These are phyloP conservation scores for Corchorus capsularis DNA, from an alignment of 345 rosid genomes.

Conservation along the genomic window DNA sequence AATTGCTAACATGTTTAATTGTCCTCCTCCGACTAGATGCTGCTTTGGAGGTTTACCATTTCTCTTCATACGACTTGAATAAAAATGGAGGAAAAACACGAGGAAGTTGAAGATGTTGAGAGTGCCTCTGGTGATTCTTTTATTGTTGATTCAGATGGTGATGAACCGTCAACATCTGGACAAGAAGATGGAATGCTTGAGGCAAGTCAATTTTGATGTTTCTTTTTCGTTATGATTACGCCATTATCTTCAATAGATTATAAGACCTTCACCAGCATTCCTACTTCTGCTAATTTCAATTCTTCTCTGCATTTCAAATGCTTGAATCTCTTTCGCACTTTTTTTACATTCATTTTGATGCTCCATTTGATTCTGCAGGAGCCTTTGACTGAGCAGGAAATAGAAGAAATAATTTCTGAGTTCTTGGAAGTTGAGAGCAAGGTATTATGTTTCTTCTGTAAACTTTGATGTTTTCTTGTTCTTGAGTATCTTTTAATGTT, in stretches of 20 bases:
- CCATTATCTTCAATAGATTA: neutral
- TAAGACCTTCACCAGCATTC: neutral
- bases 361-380: slow-evolving; percentile 44
- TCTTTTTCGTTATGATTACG: neutral
- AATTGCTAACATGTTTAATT: slow-evolving; percentile 19
- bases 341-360: slow-evolving; percentile 1
- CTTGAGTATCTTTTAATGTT: slow-evolving; percentile 26
- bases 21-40: slow-evolving; percentile 15
- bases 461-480: slow-evolving; percentile 13
- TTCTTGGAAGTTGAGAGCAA: slow-evolving; percentile 87
- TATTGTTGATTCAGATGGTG: slow-evolving; percentile 55
- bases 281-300: neutral
- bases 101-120: slow-evolving; percentile 45
- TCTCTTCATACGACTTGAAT: slow-evolving; percentile 13
- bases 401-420: slow-evolving; percentile 81
- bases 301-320: neutral
- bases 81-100: slow-evolving; percentile 48
- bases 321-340: slow-evolving; percentile 13
- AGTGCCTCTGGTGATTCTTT: slow-evolving; percentile 58
- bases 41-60: slow-evolving; percentile 16
- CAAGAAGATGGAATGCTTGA: slow-evolving; percentile 58
- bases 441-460: slow-evolving; percentile 51
- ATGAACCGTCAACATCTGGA: slow-evolving; percentile 49
- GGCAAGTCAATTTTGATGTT: slow-evolving; percentile 44
- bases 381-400: slow-evolving; percentile 86